Evolutionary conservation across 2,329 filamentous ascomycete species (phyloP).

Genomic region (Sphaerulina vaccinii): DNA sequence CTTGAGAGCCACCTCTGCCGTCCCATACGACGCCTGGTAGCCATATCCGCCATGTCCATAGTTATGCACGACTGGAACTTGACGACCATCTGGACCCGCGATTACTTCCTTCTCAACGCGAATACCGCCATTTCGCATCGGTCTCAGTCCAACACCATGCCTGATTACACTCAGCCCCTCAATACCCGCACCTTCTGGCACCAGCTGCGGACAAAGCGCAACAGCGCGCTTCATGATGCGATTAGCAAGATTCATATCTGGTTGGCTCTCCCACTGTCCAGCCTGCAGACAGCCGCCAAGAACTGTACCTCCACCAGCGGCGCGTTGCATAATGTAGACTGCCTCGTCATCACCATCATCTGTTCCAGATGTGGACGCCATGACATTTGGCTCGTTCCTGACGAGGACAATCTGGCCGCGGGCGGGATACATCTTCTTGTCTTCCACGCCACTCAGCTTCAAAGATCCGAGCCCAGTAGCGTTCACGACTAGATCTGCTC

Average conservation of each 20-base stretch:
- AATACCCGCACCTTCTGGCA: constrained; percentile 62
- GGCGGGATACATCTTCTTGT: constrained; percentile 69
- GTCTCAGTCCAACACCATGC: constrained; percentile 79
- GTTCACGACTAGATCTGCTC: constrained; percentile 74
- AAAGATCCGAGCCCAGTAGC: constrained; percentile 76
- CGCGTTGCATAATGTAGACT: constrained; percentile 79
- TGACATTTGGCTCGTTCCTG: constrained; percentile 70
- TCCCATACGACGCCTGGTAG: constrained; percentile 54
- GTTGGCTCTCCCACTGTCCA: constrained; percentile 73
- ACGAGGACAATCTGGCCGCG: constrained; percentile 84
- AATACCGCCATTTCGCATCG: constrained; percentile 69
- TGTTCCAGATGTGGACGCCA: constrained; percentile 69
- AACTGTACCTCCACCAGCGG: constrained; percentile 75
- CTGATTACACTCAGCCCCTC: constrained; percentile 72
- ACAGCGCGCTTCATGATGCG: constrained; percentile 82
- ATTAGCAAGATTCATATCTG: constrained; percentile 74
- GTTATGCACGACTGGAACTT: constrained; percentile 70
- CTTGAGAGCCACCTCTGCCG: constrained; percentile 42
- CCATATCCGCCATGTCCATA: constrained; percentile 81
- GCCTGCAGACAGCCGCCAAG: constrained; percentile 83
- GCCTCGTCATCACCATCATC: constrained; percentile 72
- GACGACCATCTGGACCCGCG: constrained; percentile 42
- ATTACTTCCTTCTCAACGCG: constrained; percentile 72
- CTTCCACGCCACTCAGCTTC: constrained; percentile 77
- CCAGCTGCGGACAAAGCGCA: constrained; percentile 63